Conservation (phyloP, 805 yeast species). For the Metschnikowia cerradonensis region DNA sequence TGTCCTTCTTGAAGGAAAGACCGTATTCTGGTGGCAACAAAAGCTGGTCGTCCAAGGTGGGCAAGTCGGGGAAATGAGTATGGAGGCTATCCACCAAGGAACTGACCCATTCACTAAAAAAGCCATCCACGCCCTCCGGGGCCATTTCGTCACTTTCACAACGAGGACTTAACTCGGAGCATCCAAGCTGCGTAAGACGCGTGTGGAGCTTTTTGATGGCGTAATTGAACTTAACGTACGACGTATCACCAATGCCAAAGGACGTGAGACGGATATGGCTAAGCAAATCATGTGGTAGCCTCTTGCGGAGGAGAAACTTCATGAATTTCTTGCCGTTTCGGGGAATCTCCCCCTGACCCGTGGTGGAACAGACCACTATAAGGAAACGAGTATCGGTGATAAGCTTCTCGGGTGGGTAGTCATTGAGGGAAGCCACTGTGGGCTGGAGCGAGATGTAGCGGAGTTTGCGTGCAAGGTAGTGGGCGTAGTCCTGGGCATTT, state of each 20-base stretch:
- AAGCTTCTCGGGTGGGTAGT: constrained; percentile 52
- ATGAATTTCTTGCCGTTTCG: constrained; percentile 69
- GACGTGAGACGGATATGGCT: constrained; percentile 61
- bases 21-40: constrained; percentile 28
- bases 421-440: constrained; percentile 52
- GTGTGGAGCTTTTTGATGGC: constrained; percentile 83
- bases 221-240: constrained; percentile 83
- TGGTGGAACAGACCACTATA: constrained; percentile 73
- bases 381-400: constrained; percentile 44
- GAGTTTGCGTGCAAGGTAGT: constrained; percentile 51
- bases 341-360: constrained; percentile 95
- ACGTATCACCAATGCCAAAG: constrained; percentile 91
- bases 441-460: constrained; percentile 51
- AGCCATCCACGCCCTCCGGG: constrained; percentile 74
- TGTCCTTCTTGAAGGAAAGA: constrained; percentile 10
- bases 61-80: constrained; percentile 21
- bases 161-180: constrained; percentile 60
- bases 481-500: constrained; percentile 81
- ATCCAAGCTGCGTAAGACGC: constrained; percentile 79
- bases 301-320: constrained; percentile 65
- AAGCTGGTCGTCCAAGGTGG: constrained; percentile 21
- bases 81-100: constrained; percentile 34
- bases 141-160: constrained; percentile 89
- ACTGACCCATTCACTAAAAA: constrained; percentile 69
- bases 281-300: constrained; percentile 56